Conservation (phyloP, 2,329 filamentous ascomycete species). For the Trichoderma breve region DNA sequence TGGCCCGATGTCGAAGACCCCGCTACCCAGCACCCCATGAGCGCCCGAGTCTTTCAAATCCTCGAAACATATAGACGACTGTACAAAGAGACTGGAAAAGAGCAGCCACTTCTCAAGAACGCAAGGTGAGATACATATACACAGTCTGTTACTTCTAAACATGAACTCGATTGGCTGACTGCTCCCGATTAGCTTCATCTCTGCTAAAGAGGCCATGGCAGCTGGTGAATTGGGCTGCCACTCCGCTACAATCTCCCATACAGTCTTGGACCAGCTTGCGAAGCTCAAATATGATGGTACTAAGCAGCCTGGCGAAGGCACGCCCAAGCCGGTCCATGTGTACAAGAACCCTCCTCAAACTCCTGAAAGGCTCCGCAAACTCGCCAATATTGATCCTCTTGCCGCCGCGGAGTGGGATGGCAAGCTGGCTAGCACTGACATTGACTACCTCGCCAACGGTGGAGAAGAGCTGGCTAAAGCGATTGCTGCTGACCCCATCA, state of each 20-base stretch:
- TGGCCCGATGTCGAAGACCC: conserved; percentile 49
- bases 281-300: conserved; percentile 37
- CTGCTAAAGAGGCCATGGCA: conserved; percentile 44
- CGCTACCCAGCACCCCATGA: conserved; percentile 47
- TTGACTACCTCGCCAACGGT: conserved; percentile 47
- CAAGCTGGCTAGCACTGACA: conserved; percentile 38
- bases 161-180: not conserved
- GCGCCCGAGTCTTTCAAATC: conserved; percentile 47
- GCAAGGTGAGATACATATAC: conserved; percentile 33
- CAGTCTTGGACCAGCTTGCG: conserved; percentile 38
- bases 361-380: conserved; percentile 35
- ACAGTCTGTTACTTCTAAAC: not conserved
- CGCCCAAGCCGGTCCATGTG: conserved; percentile 41
- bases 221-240: conserved; percentile 46
- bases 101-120: conserved; percentile 48
- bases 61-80: conserved; percentile 46
- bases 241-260: conserved; percentile 22
- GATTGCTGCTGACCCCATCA: conserved; percentile 39
- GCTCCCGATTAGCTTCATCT: conserved; percentile 38
- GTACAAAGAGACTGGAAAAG: conserved; percentile 46
- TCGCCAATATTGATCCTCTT: conserved; percentile 41
- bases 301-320: conserved; percentile 38
- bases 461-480: conserved; percentile 44
- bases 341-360: conserved; percentile 37
- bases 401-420: conserved; percentile 39